phyloP scores from a whole-genome alignment of 2,329 filamentous ascomycete species.

The Salinomyces thailandicus region DNA sequence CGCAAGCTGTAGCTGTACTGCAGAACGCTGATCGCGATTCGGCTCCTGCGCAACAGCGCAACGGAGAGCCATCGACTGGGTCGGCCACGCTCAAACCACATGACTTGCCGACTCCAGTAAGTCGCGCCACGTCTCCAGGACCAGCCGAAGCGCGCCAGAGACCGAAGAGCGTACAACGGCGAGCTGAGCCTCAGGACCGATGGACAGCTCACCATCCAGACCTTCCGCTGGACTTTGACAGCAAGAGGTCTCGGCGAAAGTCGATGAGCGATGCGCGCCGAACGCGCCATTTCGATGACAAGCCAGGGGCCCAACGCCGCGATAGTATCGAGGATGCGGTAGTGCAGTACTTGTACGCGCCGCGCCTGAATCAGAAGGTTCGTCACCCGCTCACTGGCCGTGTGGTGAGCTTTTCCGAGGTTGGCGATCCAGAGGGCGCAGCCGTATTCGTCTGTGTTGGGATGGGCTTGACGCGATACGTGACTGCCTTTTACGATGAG shows the following conservation, averaged over 20 bases:
- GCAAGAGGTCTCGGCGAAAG: conserved; percentile 20
- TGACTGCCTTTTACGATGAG: conserved; percentile 96
- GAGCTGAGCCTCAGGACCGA: conserved; percentile 10
- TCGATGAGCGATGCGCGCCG: conserved; percentile 27
- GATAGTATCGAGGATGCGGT: conserved; percentile 88
- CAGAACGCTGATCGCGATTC: conserved; percentile 10
- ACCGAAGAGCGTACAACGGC: conserved; percentile 6
- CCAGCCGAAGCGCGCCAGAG: not conserved
- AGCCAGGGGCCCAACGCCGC: conserved; percentile 41
- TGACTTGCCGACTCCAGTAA: conserved; percentile 2
- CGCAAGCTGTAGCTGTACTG: conserved; percentile 19
- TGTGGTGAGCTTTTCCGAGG: conserved; percentile 89
- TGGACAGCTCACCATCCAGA: conserved; percentile 20
- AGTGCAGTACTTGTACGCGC: conserved; percentile 69
- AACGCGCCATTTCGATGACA: conserved; percentile 30
- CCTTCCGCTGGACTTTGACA: conserved; percentile 17
- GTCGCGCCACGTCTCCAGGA: not conserved
- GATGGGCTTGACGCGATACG: conserved; percentile 92
- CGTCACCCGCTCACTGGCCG: conserved; percentile 75
- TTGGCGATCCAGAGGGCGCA: conserved; percentile 82
- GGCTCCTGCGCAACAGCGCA: conserved; percentile 4
- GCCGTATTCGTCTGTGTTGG: conserved; percentile 95
- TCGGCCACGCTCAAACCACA: not conserved
- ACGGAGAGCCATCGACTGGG: conserved; percentile 8
- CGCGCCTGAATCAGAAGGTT: conserved; percentile 79